A percentile compares a stretch with the other conserved stretches of the same genome.
These are phyloP conservation scores for Pseudopyricularia javanii DNA, from an alignment of 2,329 filamentous ascomycete genomes.

Conservation along the genomic window DNA sequence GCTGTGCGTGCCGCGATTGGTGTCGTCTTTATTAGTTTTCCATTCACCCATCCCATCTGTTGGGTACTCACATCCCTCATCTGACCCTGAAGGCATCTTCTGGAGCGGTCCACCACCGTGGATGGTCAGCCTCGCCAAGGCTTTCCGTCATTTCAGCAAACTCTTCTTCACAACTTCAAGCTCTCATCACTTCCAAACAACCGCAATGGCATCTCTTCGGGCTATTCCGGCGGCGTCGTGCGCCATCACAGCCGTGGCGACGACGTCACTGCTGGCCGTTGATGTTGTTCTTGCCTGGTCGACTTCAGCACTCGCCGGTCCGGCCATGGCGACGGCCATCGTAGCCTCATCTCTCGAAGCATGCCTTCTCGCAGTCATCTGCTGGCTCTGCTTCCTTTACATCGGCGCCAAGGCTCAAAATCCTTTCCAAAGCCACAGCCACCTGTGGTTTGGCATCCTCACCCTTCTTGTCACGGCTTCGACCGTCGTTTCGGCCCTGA, in stretches of 20 bases:
- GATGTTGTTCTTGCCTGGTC: conserved; percentile 26
- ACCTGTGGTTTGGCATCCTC: conserved; percentile 22
- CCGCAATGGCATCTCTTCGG: conserved; percentile 13
- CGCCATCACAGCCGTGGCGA: conserved; percentile 22
- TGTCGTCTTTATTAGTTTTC: background rate
- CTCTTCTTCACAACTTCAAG: background rate
- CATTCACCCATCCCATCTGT: background rate
- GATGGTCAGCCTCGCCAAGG: background rate
- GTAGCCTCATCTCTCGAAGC: conserved; percentile 24
- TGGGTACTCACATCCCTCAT: too few species aligned
- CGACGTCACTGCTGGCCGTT: conserved; percentile 24
- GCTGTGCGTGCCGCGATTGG: background rate
- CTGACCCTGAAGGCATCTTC: background rate
- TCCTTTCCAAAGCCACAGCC: conserved; percentile 7
- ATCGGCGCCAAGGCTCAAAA: conserved; percentile 11
- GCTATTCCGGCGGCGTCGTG: conserved; percentile 23
- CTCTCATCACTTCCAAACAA: background rate
- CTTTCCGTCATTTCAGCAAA: background rate
- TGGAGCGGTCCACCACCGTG: background rate
- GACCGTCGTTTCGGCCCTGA: conserved; percentile 29
- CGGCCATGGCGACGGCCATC: conserved; percentile 22
- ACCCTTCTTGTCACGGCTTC: conserved; percentile 30
- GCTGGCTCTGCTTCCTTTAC: conserved; percentile 18
- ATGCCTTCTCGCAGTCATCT: conserved; percentile 21
- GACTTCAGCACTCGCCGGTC: conserved; percentile 14